A percentile compares a stretch with the other conserved stretches of the same genome.
phyloP scores from a whole-genome alignment of 768 basidiomycete species.

The Podaxis sp. region DNA sequence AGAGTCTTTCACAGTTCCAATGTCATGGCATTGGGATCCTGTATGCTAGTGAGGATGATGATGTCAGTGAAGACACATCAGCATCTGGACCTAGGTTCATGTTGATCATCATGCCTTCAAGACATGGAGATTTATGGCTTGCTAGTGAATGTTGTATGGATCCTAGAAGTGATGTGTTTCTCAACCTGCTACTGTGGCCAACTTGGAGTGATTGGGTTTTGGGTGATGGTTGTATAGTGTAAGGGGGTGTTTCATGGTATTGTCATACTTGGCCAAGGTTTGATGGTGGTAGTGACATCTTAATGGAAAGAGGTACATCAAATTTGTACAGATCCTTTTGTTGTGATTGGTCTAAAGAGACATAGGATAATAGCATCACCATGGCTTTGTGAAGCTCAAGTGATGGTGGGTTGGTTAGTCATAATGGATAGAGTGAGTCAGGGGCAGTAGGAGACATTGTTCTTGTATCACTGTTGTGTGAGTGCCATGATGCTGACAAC shows the following conservation, averaged over 20 bases:
- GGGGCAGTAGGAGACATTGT: neutral
- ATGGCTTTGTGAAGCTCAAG: neutral
- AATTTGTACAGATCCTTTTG: neutral
- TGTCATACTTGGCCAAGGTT: neutral
- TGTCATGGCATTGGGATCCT: neutral
- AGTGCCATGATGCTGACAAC: neutral
- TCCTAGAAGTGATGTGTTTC: neutral
- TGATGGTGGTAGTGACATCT: neutral
- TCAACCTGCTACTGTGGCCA: too few relatives aligned
- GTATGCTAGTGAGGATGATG: neutral
- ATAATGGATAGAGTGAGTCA: neutral
- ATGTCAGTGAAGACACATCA: neutral
- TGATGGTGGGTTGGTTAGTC: neutral
- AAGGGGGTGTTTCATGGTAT: neutral
- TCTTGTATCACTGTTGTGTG: neutral
- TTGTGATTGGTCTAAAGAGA: neutral
- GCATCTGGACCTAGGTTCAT: neutral
- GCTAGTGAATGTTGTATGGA: slow-evolving; percentile 3
- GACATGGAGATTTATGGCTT: slow-evolving; percentile 2
- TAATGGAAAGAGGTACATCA: neutral
- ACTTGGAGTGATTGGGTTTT: neutral
- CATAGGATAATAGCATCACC: neutral
- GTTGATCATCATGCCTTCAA: neutral
- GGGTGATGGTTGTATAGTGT: neutral
- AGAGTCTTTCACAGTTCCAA: neutral